Evolutionary conservation across 1,284 basidiomycete genomes (phyloP).

Genomic region (Somion occarium): DNA sequence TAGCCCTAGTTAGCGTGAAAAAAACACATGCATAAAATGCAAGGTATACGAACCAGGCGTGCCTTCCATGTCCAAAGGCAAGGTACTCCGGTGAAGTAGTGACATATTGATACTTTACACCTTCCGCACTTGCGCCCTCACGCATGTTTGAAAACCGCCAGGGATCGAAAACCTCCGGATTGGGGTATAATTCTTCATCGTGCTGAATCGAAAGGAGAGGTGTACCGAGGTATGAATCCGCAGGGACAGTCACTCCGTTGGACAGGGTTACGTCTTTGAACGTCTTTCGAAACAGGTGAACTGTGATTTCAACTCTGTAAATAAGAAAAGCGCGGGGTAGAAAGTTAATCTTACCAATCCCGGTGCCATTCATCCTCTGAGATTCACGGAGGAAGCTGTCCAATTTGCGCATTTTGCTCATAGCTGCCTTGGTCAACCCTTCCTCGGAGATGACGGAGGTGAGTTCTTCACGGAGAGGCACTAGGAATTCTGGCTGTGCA

Average conservation of each 20-base stretch:
- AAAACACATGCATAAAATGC: background rate
- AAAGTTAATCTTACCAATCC: constrained; percentile 6
- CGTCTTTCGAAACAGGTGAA: constrained; percentile 1
- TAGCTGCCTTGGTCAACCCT: constrained; percentile 19
- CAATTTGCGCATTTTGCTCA: constrained; percentile 21
- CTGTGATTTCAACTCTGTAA: background rate
- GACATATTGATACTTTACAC: constrained; percentile 18
- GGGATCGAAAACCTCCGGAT: constrained; percentile 8
- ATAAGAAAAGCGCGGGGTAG: background rate
- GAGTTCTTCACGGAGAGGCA: constrained; percentile 21
- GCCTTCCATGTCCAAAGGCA: constrained; percentile 21
- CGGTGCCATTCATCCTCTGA: constrained; percentile 8
- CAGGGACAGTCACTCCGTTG: constrained; percentile 4
- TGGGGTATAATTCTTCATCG: constrained; percentile 6
- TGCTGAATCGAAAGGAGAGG: constrained; percentile 1
- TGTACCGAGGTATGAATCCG: constrained; percentile 1
- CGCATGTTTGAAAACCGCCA: constrained; percentile 2
- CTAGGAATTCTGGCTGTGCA: constrained; percentile 16
- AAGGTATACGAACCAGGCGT: constrained; percentile 19
- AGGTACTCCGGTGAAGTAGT: constrained; percentile 18
- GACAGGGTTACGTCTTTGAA: constrained; percentile 9
- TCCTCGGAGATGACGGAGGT: constrained; percentile 12
- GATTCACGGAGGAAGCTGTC: constrained; percentile 25
- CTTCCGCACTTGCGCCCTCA: constrained; percentile 2
- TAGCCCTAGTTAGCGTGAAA: background rate